phyloP scores from a whole-genome alignment of 1,284 basidiomycete species.

The Singerocomus inundabilis region DNA sequence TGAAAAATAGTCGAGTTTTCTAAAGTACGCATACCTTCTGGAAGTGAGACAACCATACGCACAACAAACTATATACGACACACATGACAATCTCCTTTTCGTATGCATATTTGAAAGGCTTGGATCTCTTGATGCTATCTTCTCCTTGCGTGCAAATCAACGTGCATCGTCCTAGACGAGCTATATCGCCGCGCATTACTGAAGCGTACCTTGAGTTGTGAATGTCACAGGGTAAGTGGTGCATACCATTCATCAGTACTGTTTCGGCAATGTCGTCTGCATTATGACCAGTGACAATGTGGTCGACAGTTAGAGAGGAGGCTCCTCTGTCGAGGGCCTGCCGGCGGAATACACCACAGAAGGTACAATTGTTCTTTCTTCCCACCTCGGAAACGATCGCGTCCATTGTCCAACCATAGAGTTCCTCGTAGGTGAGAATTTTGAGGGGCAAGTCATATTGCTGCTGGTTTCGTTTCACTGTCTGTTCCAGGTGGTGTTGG shows the following conservation, averaged over 20 bases:
- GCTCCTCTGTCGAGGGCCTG: constrained; percentile 97
- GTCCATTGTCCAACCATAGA: constrained; percentile 99
- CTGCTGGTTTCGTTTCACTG: constrained; percentile 95
- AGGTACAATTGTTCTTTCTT: constrained; percentile 99
- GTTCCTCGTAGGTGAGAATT: constrained; percentile 92
- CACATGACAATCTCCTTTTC: constrained; percentile 99
- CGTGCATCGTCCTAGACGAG: constrained; percentile 90
- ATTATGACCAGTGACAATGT: constrained; percentile 99
- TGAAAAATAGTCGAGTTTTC: constrained; percentile 97
- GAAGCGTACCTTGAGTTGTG: not conserved
- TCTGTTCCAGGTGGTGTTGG: constrained; percentile 48
- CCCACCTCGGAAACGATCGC: constrained; percentile 91
- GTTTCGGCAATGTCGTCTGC: constrained; percentile 99
- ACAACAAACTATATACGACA: constrained; percentile 24
- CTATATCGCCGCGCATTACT: constrained; percentile 98
- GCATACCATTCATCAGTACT: constrained; percentile 95
- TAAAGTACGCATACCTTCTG: constrained; percentile 94
- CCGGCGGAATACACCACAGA: constrained; percentile 95
- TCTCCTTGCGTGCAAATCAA: constrained; percentile 91
- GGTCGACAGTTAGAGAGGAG: constrained; percentile 85
- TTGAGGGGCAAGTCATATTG: constrained; percentile 96
- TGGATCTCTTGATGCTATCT: constrained; percentile 93
- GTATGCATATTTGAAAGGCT: constrained; percentile 99
- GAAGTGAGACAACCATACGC: constrained; percentile 3
- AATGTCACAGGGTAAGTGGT: not conserved